Evolutionary conservation across 2,329 filamentous ascomycete species (phyloP).

Genomic region (Neofusicoccum cordaticola): DNA sequence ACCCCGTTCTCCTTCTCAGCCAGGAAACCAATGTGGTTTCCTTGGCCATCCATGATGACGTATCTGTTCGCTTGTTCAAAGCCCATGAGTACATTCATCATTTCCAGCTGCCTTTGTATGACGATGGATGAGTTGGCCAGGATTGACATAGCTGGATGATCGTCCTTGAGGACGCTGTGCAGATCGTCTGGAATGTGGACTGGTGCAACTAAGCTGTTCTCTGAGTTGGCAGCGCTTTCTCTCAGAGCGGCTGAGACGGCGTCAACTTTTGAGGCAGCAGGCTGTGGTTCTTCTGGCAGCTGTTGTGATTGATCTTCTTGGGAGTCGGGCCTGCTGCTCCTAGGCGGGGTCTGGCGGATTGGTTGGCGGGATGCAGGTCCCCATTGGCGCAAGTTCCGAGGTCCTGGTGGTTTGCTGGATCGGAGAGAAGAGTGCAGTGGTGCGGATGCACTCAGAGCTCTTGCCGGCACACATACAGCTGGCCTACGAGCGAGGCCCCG

Average conservation of each 20-base stretch:
- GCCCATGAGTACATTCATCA: constrained; percentile 65
- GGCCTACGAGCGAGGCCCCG: neutral
- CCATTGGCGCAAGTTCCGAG: neutral
- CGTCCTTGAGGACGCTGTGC: constrained; percentile 55
- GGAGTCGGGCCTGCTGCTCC: too few relatives aligned
- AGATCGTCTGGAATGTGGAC: constrained; percentile 62
- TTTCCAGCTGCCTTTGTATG: constrained; percentile 61
- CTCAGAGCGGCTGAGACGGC: constrained; percentile 46
- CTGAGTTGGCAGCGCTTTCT: constrained; percentile 35
- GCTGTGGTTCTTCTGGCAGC: neutral
- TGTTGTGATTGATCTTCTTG: too few relatives aligned
- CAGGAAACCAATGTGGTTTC: constrained; percentile 63
- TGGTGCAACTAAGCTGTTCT: constrained; percentile 55
- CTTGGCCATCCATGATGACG: constrained; percentile 62
- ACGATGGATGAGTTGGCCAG: constrained; percentile 61
- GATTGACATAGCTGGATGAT: constrained; percentile 57
- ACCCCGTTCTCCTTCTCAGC: constrained; percentile 62
- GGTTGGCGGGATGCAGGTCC: neutral
- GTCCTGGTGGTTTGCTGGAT: neutral
- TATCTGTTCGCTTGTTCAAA: constrained; percentile 68
- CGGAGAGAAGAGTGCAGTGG: neutral
- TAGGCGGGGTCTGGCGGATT: neutral
- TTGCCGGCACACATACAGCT: neutral
- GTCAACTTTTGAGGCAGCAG: constrained; percentile 32
- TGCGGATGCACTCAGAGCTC: neutral